Base-by-base conservation (phyloP, 1,284 basidiomycete genomes). In the Phellinidium pouzarii region DNA sequence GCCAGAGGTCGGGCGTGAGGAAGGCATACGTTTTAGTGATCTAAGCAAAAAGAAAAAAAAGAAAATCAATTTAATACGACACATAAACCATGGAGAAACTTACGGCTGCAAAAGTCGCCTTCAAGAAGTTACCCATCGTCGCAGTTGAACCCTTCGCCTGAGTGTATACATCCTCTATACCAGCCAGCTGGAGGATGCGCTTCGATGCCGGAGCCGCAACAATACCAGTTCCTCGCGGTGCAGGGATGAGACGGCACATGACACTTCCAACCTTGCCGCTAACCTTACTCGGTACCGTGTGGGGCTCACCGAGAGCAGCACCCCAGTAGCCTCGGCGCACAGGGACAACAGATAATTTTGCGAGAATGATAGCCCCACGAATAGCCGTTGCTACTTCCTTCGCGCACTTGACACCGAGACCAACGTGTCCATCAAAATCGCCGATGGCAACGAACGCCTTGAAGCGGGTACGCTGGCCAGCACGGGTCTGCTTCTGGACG, bases 391-490 rank as follows among this genome's bases (percentile, higher is more conserved):
- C 95, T 65, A 99, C 96, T 81, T 99, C 95, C 82, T 99, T 99
- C 65, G 95, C 94, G 72, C 95, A 98, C 80, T 99, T 99, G 74
- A 99, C 94, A 75, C 95, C 96, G 67, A 99, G 86, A 69, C 95
- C 96, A 66, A 99, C 93, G 73, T 99, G 96, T 57, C 95, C 96
- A 68, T 98, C 92, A 65, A 84, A 91, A 76, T 99, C 96, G 71
- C 96, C 96, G 67, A 99, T 96, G 59, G 96, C 96, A 66, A 99
- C 96, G 75, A 98, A 99, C 34, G 96, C 95, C 81, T 99, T 99
- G 86, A 99, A 99, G 61, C 95, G 90, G 60, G 96, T 99, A 66
- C 96, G 92, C 76, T 99, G 96, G 75, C 96, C 96, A 66, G 96
- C 96, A 68, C 93, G 94, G 59, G 96, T 99, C 76, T 99, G 96